These are phyloP conservation scores for Scedosporium boydii DNA, from an alignment of 2,329 filamentous ascomycete genomes.

Conservation along the genomic window DNA sequence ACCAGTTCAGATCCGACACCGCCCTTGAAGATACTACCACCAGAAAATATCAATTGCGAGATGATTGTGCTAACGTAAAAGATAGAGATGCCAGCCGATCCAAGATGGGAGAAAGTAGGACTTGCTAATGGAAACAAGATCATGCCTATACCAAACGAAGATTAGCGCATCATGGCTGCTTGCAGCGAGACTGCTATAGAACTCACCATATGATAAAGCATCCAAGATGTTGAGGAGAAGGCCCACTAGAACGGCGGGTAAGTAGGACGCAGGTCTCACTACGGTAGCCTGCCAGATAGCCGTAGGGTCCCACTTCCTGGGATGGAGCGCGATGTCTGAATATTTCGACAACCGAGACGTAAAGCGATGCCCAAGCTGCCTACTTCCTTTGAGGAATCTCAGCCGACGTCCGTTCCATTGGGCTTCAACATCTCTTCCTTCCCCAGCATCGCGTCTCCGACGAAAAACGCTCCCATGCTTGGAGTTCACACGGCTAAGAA, in stretches of 20 bases:
- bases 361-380: constrained; percentile 6
- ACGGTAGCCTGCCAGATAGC: constrained; percentile 55
- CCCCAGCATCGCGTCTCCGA: constrained; percentile 23
- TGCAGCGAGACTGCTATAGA: background rate
- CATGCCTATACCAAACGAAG: constrained; percentile 48
- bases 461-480: constrained; percentile 35
- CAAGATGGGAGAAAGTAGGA: constrained; percentile 74
- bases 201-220: constrained; percentile 78
- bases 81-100: constrained; percentile 91
- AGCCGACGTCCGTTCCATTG: background rate
- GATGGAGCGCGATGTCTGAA: constrained; percentile 35
- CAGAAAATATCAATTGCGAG: constrained; percentile 82
- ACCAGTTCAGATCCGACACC: constrained; percentile 91
- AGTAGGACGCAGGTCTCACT: constrained; percentile 56
- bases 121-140: constrained; percentile 89
- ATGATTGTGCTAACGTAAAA: constrained; percentile 98
- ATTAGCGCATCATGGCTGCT: background rate
- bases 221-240: constrained; percentile 87
- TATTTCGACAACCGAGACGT: background rate
- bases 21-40: constrained; percentile 79
- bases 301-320: constrained; percentile 62
- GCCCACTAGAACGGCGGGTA: constrained; percentile 83
- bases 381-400: background rate
- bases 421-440: constrained; percentile 12
- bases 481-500: constrained; percentile 37